These are phyloP conservation scores for Calonectria pseudoturangicola DNA, from an alignment of 2,329 filamentous ascomycete species.

Conservation along the genomic window DNA sequence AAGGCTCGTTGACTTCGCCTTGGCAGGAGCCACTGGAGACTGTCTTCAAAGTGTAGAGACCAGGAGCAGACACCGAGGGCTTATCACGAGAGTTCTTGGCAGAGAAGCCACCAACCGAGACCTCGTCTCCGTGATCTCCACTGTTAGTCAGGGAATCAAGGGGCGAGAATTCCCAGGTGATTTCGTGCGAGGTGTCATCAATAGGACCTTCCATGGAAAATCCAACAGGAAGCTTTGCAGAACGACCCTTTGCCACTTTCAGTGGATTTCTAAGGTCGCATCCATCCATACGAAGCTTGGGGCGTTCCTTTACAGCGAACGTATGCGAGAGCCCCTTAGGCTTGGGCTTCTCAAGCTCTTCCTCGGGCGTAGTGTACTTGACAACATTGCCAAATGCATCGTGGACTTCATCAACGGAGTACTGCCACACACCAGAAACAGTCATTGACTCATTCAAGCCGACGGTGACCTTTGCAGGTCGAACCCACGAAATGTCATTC, in stretches of 20 bases:
- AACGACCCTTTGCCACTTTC: slow-evolving; percentile 85
- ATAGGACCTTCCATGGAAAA: slow-evolving; percentile 78
- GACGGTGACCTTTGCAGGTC: slow-evolving; percentile 83
- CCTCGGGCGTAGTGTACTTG: slow-evolving; percentile 79
- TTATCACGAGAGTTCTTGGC: slow-evolving; percentile 78
- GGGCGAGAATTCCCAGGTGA: slow-evolving; percentile 89
- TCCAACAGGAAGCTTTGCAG: slow-evolving; percentile 80
- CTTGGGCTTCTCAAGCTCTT: slow-evolving; percentile 81
- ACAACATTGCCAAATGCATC: slow-evolving; percentile 93
- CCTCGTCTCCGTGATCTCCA: slow-evolving; percentile 80
- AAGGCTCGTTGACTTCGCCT: slow-evolving; percentile 93
- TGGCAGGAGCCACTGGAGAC: slow-evolving; percentile 87
- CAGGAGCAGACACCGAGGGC: slow-evolving; percentile 83
- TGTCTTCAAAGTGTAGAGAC: slow-evolving; percentile 89
- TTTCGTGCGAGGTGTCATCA: slow-evolving; percentile 79
- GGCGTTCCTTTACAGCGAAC: slow-evolving; percentile 91
- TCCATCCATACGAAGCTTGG: slow-evolving; percentile 80
- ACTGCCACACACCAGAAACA: slow-evolving; percentile 87
- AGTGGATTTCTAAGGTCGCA: slow-evolving; percentile 89
- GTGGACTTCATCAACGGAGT: slow-evolving; percentile 92
- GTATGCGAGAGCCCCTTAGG: slow-evolving; percentile 81
- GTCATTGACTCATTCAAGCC: slow-evolving; percentile 93
- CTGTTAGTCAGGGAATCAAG: slow-evolving; percentile 80
- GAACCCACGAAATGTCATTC: slow-evolving; percentile 88
- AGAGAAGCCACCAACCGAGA: slow-evolving; percentile 74